These are phyloP conservation scores for Penicillium sp. DNA, from an alignment of 2,329 filamentous ascomycete genomes.

Conservation along the genomic window DNA sequence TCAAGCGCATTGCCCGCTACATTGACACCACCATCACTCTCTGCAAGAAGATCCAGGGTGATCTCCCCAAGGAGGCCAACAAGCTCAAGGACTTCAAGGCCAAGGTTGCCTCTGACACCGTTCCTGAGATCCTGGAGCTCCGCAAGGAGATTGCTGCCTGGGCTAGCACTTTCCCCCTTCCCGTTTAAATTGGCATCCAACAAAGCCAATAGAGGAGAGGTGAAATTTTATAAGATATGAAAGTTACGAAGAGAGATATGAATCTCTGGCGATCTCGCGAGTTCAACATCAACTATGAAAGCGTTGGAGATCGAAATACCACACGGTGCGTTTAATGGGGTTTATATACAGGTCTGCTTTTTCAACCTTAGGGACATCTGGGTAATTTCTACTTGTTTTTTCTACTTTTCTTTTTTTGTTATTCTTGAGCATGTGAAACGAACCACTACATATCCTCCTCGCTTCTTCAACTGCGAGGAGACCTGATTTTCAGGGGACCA, in stretches of 20 bases:
- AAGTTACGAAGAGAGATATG: conserved; percentile 20
- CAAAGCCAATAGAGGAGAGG: background rate
- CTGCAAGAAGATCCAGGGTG: conserved; percentile 80
- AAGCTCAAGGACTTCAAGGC: conserved; percentile 99
- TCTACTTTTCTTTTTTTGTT: conserved; percentile 22
- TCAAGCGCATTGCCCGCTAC: conserved; percentile 84
- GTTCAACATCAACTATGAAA: conserved; percentile 41
- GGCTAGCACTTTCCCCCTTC: conserved; percentile 89
- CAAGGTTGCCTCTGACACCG: conserved; percentile 76
- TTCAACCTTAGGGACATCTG: conserved; percentile 41
- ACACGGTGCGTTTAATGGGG: conserved; percentile 33
- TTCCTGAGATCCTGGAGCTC: conserved; percentile 78
- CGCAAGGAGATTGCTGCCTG: conserved; percentile 87
- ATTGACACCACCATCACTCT: conserved; percentile 88
- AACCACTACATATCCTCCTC: conserved; percentile 21
- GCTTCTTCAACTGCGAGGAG: conserved; percentile 25
- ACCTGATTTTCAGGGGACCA: conserved; percentile 18
- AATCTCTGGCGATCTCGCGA: conserved; percentile 20
- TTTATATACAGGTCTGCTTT: conserved; percentile 41
- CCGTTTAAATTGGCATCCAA: conserved; percentile 44
- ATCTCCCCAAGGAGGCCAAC: conserved; percentile 93
- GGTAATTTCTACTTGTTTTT: conserved; percentile 25
- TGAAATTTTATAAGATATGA: conserved; percentile 13
- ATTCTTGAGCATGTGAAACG: conserved; percentile 19
- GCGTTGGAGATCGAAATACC: conserved; percentile 23